Evolutionary conservation across 306 rosid species (phyloP).

Genomic region (Quillaja saponaria): DNA sequence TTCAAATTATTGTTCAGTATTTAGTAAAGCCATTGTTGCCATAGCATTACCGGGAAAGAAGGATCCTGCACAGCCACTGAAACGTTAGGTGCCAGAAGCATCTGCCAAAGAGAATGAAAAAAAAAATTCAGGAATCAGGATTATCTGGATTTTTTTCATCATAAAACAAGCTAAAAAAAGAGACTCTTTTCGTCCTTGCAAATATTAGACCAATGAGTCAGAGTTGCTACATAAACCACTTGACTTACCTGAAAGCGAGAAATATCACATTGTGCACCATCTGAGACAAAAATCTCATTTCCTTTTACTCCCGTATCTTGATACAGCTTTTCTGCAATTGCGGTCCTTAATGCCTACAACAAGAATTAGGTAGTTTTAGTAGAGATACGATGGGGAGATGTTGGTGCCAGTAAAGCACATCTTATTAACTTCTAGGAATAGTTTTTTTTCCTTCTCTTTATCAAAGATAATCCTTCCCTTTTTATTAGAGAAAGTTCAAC

Average conservation of each 20-base stretch:
- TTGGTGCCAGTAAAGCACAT: neutral
- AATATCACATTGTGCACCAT: constrained; percentile 73
- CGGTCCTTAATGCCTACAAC: constrained; percentile 45
- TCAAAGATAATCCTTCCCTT: too few relatives aligned
- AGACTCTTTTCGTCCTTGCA: too few relatives aligned
- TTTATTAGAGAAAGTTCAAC: too few relatives aligned
- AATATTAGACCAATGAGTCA: neutral
- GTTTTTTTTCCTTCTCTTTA: neutral
- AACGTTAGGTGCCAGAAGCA: constrained; percentile 49
- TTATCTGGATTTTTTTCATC: neutral
- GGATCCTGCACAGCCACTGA: constrained; percentile 70
- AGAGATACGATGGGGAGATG: neutral
- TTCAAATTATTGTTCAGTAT: neutral
- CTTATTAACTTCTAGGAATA: neutral
- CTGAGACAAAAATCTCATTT: constrained; percentile 60
- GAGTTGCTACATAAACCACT: neutral
- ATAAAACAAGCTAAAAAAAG: neutral
- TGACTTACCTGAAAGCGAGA: constrained; percentile 56
- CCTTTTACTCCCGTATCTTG: constrained; percentile 36
- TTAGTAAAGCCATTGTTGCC: neutral
- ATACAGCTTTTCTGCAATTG: constrained; percentile 56
- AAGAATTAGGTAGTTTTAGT: neutral
- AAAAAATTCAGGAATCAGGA: constrained; percentile 1
- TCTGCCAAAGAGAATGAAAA: constrained; percentile 33
- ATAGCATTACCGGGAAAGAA: constrained; percentile 55